phyloP scores from a whole-genome alignment of 805 yeast species.

The Candida argentea region DNA sequence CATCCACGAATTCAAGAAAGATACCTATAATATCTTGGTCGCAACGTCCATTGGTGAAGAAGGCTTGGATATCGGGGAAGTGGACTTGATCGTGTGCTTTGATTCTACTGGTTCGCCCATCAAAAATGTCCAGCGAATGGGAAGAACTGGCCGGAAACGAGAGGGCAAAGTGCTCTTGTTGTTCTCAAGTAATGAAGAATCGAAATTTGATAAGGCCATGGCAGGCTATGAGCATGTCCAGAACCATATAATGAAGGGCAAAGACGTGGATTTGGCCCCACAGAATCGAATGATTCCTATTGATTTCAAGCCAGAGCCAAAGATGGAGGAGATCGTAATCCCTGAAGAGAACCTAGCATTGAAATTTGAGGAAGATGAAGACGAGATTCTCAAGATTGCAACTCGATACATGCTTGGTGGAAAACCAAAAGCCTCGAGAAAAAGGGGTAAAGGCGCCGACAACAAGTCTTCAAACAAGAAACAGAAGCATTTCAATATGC shows the following conservation, averaged over 20 bases:
- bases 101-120: constrained; percentile 93
- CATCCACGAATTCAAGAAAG: constrained; percentile 62
- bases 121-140: constrained; percentile 91
- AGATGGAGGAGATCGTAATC: constrained; percentile 45
- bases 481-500: constrained; percentile 55
- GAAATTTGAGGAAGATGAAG: constrained; percentile 47
- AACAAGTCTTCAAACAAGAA: constrained; percentile 9
- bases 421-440: constrained; percentile 7
- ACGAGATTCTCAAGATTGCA: constrained; percentile 59
- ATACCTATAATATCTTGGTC: constrained; percentile 68
- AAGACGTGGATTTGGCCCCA: constrained; percentile 29
- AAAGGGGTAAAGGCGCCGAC: constrained; percentile 4
- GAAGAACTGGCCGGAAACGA: constrained; percentile 93
- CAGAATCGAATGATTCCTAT: constrained; percentile 65
- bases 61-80: constrained; percentile 97
- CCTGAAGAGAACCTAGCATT: constrained; percentile 61
- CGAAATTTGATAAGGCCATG: constrained; percentile 77
- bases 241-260: constrained; percentile 45
- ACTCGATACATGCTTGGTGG: constrained; percentile 50
- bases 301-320: constrained; percentile 44
- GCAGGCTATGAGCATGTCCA: constrained; percentile 76
- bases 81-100: constrained; percentile 84
- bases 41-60: constrained; percentile 98
- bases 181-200: constrained; percentile 66
- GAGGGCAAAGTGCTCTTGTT: constrained; percentile 74